A percentile compares a stretch with the other conserved stretches of the same genome.
phyloP scores from a whole-genome alignment of 805 yeast species.

The Candida awuae region DNA sequence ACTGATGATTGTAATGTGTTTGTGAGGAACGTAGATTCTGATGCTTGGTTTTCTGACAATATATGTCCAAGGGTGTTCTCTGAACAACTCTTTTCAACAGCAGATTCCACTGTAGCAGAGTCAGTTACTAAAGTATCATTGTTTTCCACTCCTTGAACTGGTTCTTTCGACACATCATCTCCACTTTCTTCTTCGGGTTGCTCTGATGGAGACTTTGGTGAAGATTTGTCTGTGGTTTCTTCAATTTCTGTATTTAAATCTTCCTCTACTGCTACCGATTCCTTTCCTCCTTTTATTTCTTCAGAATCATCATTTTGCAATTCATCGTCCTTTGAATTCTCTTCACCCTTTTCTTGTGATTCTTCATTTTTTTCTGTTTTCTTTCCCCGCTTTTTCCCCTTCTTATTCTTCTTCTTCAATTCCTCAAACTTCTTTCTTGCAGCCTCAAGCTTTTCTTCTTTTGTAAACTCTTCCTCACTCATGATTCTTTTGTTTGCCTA shows the following conservation, averaged over 20 bases:
- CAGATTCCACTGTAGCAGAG: no score
- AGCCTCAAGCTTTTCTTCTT: constrained; percentile 29
- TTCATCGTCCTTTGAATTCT: not conserved
- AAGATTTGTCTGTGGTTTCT: no score
- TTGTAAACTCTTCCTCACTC: constrained; percentile 23
- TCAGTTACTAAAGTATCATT: no score
- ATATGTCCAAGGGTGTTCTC: constrained; percentile 19
- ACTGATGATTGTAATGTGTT: constrained; percentile 29
- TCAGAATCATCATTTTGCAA: not conserved
- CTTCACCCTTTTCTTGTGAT: constrained; percentile 3
- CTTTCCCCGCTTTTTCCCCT: constrained; percentile 18
- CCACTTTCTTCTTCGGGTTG: no score
- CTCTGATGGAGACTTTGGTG: no score
- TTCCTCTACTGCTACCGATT: constrained; percentile 2
- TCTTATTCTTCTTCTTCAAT: constrained; percentile 26
- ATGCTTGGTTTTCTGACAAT: constrained; percentile 10
- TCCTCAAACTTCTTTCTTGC: constrained; percentile 32
- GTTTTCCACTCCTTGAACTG: no score
- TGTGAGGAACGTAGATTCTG: constrained; percentile 20
- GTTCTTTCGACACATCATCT: no score
- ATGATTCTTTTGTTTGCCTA: not conserved
- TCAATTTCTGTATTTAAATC: not conserved
- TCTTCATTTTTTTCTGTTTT: constrained; percentile 10
- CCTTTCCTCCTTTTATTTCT: not conserved
- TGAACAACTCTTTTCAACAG: no score